Evolutionary conservation across 345 rosid species (phyloP).

Genomic region (Salix dunnii): DNA sequence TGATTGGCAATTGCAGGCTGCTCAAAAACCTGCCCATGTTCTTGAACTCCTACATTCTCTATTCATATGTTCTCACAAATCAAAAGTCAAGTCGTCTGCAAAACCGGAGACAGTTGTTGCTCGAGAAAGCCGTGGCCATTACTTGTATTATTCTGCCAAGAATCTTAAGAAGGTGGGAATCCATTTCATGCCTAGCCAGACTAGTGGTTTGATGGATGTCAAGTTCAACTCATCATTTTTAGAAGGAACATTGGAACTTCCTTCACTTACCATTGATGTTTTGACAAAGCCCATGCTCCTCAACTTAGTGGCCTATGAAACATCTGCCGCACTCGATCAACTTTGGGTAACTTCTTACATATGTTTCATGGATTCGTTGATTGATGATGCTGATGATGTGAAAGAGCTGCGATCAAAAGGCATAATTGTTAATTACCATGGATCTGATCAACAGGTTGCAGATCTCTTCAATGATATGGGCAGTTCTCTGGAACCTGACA

Average conservation of each 20-base stretch:
- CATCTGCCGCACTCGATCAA: slow-evolving; percentile 1
- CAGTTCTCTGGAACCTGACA: slow-evolving; percentile 19
- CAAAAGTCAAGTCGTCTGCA: too few species aligned
- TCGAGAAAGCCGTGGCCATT: too few species aligned
- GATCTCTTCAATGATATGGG: slow-evolving; percentile 6
- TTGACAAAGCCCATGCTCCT: slow-evolving; percentile 10
- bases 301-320: slow-evolving; percentile 14
- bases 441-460: slow-evolving; percentile 18
- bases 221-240: not conserved
- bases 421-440: slow-evolving; percentile 9
- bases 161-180: slow-evolving; percentile 6
- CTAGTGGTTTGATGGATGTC: not conserved
- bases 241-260: not conserved
- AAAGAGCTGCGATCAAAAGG: slow-evolving; percentile 5
- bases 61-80: too few species aligned
- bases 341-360: slow-evolving; percentile 14
- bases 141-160: not conserved
- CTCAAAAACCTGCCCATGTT: not conserved
- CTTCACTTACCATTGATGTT: slow-evolving; percentile 13
- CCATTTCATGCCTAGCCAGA: not conserved
- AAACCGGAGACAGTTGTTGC: too few species aligned
- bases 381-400: slow-evolving; percentile 17
- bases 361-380: slow-evolving; percentile 18
- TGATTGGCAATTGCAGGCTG: too few species aligned
- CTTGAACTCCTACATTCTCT: not conserved